phyloP scores from a whole-genome alignment of 495 filamentous ascomycete genomes.

The Pyrenula massariospora region DNA sequence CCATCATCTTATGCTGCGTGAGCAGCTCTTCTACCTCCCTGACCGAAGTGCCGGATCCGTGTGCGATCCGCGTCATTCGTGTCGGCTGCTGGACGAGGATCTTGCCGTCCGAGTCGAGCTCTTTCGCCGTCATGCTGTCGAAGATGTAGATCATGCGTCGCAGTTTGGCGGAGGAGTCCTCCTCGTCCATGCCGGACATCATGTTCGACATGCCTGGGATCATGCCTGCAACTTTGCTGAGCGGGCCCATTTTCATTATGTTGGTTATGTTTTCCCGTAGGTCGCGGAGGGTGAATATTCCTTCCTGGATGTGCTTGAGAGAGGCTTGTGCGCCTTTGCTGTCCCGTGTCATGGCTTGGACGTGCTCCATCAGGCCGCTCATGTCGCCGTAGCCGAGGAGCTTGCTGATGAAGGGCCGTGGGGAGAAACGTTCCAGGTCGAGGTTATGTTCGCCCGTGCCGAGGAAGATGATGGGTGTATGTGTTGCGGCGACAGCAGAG shows the following conservation, averaged over 20 bases:
- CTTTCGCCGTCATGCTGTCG: conserved; percentile 92
- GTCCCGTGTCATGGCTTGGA: conserved; percentile 91
- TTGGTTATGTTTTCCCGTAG: conserved; percentile 90
- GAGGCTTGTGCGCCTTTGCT: conserved; percentile 72
- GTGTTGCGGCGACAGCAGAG: conserved; percentile 92
- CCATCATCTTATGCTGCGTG: conserved; percentile 97
- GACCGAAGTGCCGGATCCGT: conserved; percentile 80
- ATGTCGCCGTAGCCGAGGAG: conserved; percentile 96
- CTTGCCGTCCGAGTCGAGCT: conserved; percentile 90
- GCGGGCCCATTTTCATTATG: conserved; percentile 99
- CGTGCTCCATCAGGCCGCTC: conserved; percentile 88
- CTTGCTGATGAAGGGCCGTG: conserved; percentile 82
- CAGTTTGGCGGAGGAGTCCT: conserved; percentile 82
- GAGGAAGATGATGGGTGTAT: conserved; percentile 95
- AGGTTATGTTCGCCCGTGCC: conserved; percentile 96
- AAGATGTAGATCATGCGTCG: conserved; percentile 99
- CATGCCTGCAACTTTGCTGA: conserved; percentile 98
- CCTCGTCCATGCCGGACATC: conserved; percentile 92
- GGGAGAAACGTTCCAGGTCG: conserved; percentile 85
- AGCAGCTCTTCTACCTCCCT: conserved; percentile 96
- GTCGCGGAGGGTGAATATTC: conserved; percentile 91
- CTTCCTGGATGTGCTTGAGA: conserved; percentile 95
- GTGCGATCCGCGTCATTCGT: conserved; percentile 86
- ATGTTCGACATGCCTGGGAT: conserved; percentile 88
- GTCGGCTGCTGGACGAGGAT: conserved; percentile 86